Evolutionary conservation across 2,329 filamentous ascomycete species (phyloP).

Genomic region (Polytolypa hystricis): DNA sequence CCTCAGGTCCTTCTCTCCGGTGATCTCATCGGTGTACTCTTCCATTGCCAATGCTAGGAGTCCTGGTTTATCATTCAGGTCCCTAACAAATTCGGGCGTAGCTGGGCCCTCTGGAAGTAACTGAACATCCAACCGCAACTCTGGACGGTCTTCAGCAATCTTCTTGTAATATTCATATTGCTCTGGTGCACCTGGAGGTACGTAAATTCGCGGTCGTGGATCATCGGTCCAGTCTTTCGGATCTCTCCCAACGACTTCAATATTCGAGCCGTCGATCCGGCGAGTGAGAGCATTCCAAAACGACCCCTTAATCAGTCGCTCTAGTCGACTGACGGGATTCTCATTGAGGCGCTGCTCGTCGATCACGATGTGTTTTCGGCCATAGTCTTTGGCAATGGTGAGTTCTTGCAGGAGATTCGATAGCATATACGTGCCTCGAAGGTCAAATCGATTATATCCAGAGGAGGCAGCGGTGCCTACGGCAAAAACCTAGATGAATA

Average conservation of each 20-base stretch:
- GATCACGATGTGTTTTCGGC: slow-evolving; percentile 77
- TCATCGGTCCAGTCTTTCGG: slow-evolving; percentile 93
- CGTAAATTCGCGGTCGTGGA: slow-evolving; percentile 81
- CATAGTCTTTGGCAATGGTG: slow-evolving; percentile 81
- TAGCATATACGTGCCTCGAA: slow-evolving; percentile 93
- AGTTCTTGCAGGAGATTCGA: slow-evolving; percentile 94
- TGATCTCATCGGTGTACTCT: slow-evolving; percentile 54
- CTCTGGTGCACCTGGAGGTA: slow-evolving; percentile 72
- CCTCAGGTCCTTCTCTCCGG: slow-evolving; percentile 58
- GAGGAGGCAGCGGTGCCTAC: slow-evolving; percentile 77
- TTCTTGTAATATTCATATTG: slow-evolving; percentile 82
- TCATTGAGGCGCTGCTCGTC: slow-evolving; percentile 88
- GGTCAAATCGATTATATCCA: slow-evolving; percentile 76
- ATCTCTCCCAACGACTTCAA: slow-evolving; percentile 76
- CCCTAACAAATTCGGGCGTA: slow-evolving; percentile 67
- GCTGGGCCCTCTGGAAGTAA: slow-evolving; percentile 57
- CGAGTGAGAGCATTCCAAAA: slow-evolving; percentile 92
- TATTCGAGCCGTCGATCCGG: slow-evolving; percentile 68
- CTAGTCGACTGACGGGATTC: slow-evolving; percentile 82
- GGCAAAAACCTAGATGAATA: slow-evolving; percentile 52
- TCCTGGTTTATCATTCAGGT: slow-evolving; percentile 78
- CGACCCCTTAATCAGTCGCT: slow-evolving; percentile 72
- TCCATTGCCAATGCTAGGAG: slow-evolving; percentile 85
- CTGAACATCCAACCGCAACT: slow-evolving; percentile 78
- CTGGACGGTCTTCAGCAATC: slow-evolving; percentile 65